Evolutionary conservation across 2,329 filamentous ascomycete genomes (phyloP).

Genomic region (Fusarium transvaalense): DNA sequence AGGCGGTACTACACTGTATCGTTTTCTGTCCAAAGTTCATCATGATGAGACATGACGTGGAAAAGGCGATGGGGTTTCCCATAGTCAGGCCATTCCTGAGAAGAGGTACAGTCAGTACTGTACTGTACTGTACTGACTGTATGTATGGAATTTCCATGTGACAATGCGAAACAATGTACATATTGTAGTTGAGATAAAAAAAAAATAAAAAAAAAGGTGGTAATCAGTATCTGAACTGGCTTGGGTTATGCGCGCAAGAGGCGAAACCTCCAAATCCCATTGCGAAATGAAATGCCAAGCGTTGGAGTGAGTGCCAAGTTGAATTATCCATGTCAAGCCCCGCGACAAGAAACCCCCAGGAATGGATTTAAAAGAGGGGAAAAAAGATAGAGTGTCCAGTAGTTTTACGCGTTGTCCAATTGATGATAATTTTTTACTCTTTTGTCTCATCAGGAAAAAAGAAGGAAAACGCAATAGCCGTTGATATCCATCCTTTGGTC

Average conservation of each 20-base stretch:
- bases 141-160: conserved; percentile 22
- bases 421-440: neutral
- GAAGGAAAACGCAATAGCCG: conserved; percentile 6
- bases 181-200: neutral
- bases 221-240: conserved; percentile 2
- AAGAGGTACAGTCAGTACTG: too few species aligned
- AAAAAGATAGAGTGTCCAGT: conserved; percentile 5
- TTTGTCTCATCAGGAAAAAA: conserved; percentile 3
- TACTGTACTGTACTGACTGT: too few species aligned
- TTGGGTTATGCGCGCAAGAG: conserved; percentile 13
- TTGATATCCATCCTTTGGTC: conserved; percentile 6
- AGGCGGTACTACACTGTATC: neutral
- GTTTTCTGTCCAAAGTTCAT: neutral
- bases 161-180: conserved; percentile 7
- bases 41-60: conserved; percentile 42
- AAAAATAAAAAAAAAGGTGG: too few species aligned
- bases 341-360: conserved; percentile 19
- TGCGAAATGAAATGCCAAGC: conserved; percentile 19
- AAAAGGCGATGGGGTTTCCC: conserved; percentile 1
- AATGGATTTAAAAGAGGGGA: conserved; percentile 22
- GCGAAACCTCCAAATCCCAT: conserved; percentile 18
- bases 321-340: conserved; percentile 24
- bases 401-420: neutral
- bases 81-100: conserved; percentile 13
- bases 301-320: conserved; percentile 15